Base-by-base conservation (phyloP, 768 basidiomycete genomes). In the Panaeolus papilionaceus region DNA sequence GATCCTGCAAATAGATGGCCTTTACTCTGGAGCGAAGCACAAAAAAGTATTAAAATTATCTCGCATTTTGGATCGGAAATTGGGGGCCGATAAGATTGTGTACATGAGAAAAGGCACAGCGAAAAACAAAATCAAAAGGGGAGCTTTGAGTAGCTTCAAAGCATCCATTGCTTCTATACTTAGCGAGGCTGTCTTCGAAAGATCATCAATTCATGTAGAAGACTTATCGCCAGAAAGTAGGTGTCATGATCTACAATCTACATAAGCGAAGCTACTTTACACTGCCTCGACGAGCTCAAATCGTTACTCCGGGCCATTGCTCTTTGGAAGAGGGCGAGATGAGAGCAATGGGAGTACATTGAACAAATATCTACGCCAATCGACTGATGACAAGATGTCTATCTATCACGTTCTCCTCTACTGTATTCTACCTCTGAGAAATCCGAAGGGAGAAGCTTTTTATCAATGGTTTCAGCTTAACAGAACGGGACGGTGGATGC, bases 391-490 rank as follows among this genome's bases (percentile, higher is more conserved):
- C 33, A 49, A 58, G 54, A 58, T 58, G 26, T 18, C 14, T 58
- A 58, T 58, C 54, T 37, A 58, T 58, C 28, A 58, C 54, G 54
- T 10, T 33, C 26, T 14, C 11, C 33, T 58, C 4, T 12, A 12
- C 4, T 58, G 28, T 12, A 58, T 58, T 33, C 11, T 16, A 58
- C 6, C 54, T 58, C 54, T 58, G 26, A 14, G 20, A 33, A 58
- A 58, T 33, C 54, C 54, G 26, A 33, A 58, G 54, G 28, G 16
- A 33, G 28, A 58, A 33, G 49, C 49, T 33, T 58, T 58, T 58
- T 58, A 58, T 58, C 54, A 58, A 58, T 58, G 54, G 54, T 58
- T 58, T 58, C 54, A 58, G 54, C 26, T 28, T 16, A 33, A 33
- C 54, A 58, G 54, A 37, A 58, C 26, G 26, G 54, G 54, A 58